phyloP scores from a whole-genome alignment of 108 stramenopile species.

The Parietichytrium sp. region DNA sequence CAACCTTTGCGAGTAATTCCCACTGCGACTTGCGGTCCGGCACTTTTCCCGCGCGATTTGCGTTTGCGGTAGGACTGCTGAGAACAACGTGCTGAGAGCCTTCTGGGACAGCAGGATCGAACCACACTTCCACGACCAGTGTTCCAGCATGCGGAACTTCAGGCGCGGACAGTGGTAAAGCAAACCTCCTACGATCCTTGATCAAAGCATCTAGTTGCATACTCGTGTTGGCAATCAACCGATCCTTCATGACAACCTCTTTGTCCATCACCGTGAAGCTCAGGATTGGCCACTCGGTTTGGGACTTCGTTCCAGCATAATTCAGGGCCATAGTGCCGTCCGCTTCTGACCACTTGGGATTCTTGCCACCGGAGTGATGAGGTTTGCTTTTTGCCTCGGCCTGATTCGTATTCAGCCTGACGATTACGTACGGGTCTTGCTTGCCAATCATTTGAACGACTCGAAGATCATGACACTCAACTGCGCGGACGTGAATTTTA shows the following conservation, averaged over 20 bases:
- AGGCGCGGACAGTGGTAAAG: too few relatives aligned
- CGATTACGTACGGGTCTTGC: conserved; percentile 11
- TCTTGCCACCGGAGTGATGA: not conserved
- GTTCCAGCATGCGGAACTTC: not conserved
- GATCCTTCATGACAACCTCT: not conserved
- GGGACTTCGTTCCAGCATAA: not conserved
- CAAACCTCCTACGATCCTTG: too few relatives aligned
- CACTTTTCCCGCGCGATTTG: too few relatives aligned
- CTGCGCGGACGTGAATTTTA: too few relatives aligned
- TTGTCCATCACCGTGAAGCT: not conserved
- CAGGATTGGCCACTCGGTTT: not conserved
- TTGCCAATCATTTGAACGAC: not conserved
- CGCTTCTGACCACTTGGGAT: not conserved
- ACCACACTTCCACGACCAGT: not conserved
- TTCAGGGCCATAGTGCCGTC: conserved; percentile 23
- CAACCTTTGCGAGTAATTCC: too few relatives aligned
- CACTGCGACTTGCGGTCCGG: too few relatives aligned
- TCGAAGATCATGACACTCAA: too few relatives aligned
- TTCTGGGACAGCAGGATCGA: not conserved
- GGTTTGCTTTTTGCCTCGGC: not conserved
- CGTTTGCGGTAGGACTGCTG: not conserved
- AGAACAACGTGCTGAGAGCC: not conserved
- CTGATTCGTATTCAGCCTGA: not conserved
- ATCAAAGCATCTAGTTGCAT: too few relatives aligned
- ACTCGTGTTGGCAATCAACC: not conserved